phyloP scores from a whole-genome alignment of 192 early-diverging fungal species.

The Linnemannia exigua region DNA sequence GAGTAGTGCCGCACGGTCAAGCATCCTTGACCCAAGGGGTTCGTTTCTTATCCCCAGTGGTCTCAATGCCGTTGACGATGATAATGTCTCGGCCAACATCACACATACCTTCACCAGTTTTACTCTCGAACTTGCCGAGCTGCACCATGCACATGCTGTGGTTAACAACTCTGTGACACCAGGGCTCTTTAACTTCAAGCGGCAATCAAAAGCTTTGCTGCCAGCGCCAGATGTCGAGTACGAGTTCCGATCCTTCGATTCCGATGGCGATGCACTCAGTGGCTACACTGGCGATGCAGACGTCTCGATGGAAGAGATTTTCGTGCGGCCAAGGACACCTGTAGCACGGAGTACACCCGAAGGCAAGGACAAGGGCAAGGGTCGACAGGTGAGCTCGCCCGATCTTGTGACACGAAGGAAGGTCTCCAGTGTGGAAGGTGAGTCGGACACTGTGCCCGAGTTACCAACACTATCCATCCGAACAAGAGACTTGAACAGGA shows the following conservation, averaged over 20 bases:
- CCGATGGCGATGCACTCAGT: slow-evolving; percentile 48
- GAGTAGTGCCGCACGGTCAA: slow-evolving; percentile 38
- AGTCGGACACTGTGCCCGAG: slow-evolving; percentile 44
- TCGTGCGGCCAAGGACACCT: slow-evolving; percentile 20
- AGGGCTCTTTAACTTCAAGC: slow-evolving; percentile 52
- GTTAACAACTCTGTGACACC: slow-evolving; percentile 47
- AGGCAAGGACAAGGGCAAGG: not conserved
- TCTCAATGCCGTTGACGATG: not conserved
- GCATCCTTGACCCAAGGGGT: slow-evolving; percentile 2
- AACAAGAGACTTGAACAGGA: slow-evolving; percentile 32
- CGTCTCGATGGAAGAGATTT: slow-evolving; percentile 49
- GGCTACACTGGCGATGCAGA: slow-evolving; percentile 56
- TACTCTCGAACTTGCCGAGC: slow-evolving; percentile 46
- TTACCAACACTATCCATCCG: slow-evolving; percentile 29
- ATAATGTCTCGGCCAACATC: slow-evolving; percentile 33
- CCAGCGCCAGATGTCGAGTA: slow-evolving; percentile 28
- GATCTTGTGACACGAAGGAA: slow-evolving; percentile 7
- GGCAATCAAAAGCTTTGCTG: not conserved
- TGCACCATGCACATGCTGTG: slow-evolving; percentile 48
- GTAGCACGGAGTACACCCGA: not conserved
- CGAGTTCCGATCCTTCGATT: slow-evolving; percentile 47
- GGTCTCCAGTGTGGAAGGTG: slow-evolving; percentile 40
- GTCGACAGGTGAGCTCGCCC: not conserved
- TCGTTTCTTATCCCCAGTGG: not conserved
- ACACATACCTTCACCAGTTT: slow-evolving; percentile 54